Evolutionary conservation across 495 filamentous ascomycete genomes (phyloP).

Genomic region (Pyronema domesticum): DNA sequence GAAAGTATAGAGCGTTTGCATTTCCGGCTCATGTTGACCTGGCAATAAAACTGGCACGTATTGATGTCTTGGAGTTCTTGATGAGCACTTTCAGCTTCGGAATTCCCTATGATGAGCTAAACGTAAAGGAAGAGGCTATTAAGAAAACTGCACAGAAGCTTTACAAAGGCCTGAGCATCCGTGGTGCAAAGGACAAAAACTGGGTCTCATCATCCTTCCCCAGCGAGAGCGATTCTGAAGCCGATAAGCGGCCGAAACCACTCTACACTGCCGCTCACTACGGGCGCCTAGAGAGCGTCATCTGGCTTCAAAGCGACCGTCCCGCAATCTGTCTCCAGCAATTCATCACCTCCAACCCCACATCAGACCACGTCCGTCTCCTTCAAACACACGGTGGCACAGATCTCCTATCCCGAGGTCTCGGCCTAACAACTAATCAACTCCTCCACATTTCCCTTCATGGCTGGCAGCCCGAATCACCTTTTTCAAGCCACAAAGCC

Average conservation of each 20-base stretch:
- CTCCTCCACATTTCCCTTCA: conserved; percentile 13
- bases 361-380: conserved; percentile 1
- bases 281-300: conserved; percentile 13
- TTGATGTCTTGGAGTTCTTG: conserved; percentile 13
- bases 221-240: background rate
- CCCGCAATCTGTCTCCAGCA: conserved; percentile 14
- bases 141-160: conserved; percentile 9
- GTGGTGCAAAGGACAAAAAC: conserved; percentile 16
- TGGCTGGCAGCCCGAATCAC: conserved; percentile 8
- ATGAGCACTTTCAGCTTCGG: conserved; percentile 17
- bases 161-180: conserved; percentile 18
- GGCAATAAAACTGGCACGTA: conserved; percentile 13
- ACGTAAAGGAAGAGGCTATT: conserved; percentile 11
- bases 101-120: conserved; percentile 11
- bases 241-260: conserved; percentile 8
- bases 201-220: conserved; percentile 14
- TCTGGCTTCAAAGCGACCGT: conserved; percentile 18
- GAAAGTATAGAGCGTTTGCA: background rate
- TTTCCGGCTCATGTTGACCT: conserved; percentile 6
- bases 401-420: conserved; percentile 11
- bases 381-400: conserved; percentile 8
- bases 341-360: conserved; percentile 10
- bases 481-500: conserved; percentile 15
- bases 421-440: conserved; percentile 16
- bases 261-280: conserved; percentile 13